phyloP scores from a whole-genome alignment of 306 rosid species.

The Ammopiptanthus mongolicus region DNA sequence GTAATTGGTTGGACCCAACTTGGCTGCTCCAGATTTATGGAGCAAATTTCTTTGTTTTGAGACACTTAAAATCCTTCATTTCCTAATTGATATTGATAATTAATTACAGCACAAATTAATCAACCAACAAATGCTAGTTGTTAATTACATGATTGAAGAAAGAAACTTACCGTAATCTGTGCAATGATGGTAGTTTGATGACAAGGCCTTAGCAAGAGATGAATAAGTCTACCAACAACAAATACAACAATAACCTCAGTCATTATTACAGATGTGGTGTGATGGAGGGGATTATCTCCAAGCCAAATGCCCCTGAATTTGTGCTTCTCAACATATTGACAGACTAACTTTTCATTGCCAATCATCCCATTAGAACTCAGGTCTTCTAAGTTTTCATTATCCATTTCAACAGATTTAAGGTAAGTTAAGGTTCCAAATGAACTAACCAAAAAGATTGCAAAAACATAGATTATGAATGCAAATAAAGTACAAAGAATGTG shows the following conservation, averaged over 20 bases:
- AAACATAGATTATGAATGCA: neutral
- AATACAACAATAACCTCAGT: neutral
- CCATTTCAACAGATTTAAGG: neutral
- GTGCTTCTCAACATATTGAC: neutral
- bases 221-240: neutral
- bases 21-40: neutral
- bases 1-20: too few relatives aligned
- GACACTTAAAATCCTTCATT: neutral
- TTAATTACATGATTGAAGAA: neutral
- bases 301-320: neutral
- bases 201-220: slow-evolving; percentile 17
- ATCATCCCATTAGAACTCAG: slow-evolving; percentile 1
- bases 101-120: neutral
- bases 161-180: slow-evolving; percentile 24
- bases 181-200: slow-evolving; percentile 19
- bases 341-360: neutral
- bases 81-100: neutral
- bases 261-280: neutral
- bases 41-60: neutral
- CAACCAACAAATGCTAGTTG: neutral
- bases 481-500: neutral
- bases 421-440: neutral
- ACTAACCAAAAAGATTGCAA: neutral
- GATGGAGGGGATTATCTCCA: slow-evolving; percentile 9
- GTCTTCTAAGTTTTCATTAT: neutral